Evolutionary conservation across 2,329 filamentous ascomycete species (phyloP), one percentile per base, ranked within the genome.

Genomic region (Ophiobolus disseminans): DNA sequence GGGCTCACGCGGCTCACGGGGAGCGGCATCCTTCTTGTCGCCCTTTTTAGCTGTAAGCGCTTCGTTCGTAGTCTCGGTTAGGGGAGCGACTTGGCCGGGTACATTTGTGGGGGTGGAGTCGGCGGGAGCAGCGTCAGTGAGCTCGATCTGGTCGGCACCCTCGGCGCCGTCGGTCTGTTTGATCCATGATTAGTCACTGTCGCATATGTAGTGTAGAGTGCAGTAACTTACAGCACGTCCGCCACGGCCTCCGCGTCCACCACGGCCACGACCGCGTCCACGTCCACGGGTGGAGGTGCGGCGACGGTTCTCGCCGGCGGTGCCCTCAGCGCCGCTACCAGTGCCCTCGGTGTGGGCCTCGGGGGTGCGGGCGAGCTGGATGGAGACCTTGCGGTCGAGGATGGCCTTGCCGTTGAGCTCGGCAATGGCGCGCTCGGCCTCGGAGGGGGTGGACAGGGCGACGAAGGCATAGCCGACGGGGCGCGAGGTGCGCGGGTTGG

Each of bases 391-490:
- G 78, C 94, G 93, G 78, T 97, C 91, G 51, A 97, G 86, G 69
- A 99, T 94, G 80, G 95, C 91, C 83, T 97, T 92, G 77, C 93
- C 93, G 69, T 94, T 97, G 62, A 99, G 89, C 80, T 96, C 91
- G 68, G 85, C 82, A 69, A 99, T 97, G 72, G 94, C 94, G 76
- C 91, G 90, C 80, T 97, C 90, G 59, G 94, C 94, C 82, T 97
- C 94, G 62, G 86, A 86, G 53, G 94, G 90, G 60, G 93, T 97
- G 55, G 91, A 95, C 62, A 99, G 89, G 74, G 97, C 94, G 76
- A 99, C 94, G 75, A 99, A 99, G 74, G 94, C 94, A 78, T 97
- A 99, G 73, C 94, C 94, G 76, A 99, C 94, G 60, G 94, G 93
- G 75, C 94, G 93, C 79, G 91, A 93, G 79, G 93, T 99, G 78